Base-by-base conservation (phyloP, 1,139 yeast species). In the Debaryomyces robertsiae region DNA sequence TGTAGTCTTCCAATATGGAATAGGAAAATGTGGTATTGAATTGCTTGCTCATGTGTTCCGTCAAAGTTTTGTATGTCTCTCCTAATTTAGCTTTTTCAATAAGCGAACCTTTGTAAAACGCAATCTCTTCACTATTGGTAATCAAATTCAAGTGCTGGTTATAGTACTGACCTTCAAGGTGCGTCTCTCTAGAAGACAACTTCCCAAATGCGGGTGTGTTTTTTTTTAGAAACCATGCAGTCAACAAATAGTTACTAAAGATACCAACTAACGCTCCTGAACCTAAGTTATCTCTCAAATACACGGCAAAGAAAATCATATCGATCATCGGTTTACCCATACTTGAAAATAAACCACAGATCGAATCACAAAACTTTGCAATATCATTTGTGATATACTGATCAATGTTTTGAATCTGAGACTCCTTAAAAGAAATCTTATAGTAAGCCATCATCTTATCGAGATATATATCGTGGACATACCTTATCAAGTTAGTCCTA, bases 321-420 rank as follows among this genome's bases (percentile, higher is more conserved):
- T 91, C 98, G 44, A 90, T 85, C 42, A 87, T 77, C 16, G 98
- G 97, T 61, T 91, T 91, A 37, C 97, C 97, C 69, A 90, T 80
- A 54, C 83, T 85, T 3, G 96, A 86, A 60, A 89, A 89, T 40
- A 91, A 75, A 1, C 93, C 82, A 39, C 95, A 85, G 24, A 90
- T 79, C 0, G 95, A 82, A 53, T 83, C 90, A 56, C 93, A 82
- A 63, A 91, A 91, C 57, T 84, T 78, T 22, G 87, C 77, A 34
- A 91, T 79, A 63, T 91, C 98, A 44, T 86, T 84, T 2, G 97
- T 85, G 46, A 91, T 85, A 53, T 85, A 90, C 61, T 85, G 93
- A 57, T 83, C 88, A 44, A 79, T 75, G 46, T 77, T 75, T 48
- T 75, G 73, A 46, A 72, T 54, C 52, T 63, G 59, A 55, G 59